Percentiles rank a stretch among this genome's conserved stretches.
These are phyloP conservation scores for Aspergillus olivimuriae DNA, from an alignment of 495 filamentous ascomycete genomes.

Conservation along the genomic window DNA sequence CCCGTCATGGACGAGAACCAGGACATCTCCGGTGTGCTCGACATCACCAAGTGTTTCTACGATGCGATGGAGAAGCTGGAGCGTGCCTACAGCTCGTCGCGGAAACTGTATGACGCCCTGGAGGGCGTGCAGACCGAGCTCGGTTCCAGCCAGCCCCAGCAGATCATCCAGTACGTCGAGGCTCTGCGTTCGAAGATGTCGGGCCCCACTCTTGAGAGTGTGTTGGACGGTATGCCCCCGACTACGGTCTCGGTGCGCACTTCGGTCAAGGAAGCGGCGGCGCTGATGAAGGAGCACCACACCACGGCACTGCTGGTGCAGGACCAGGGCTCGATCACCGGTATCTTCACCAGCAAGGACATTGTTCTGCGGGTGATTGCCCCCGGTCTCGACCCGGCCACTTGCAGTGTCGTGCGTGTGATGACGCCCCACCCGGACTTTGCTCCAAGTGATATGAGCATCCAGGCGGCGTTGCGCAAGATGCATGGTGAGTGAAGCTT, in stretches of 20 bases:
- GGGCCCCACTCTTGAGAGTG: slow-evolving; percentile 90
- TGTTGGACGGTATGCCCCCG: slow-evolving; percentile 84
- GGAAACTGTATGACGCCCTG: slow-evolving; percentile 92
- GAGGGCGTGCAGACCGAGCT: slow-evolving; percentile 99
- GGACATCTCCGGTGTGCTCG: slow-evolving; percentile 94
- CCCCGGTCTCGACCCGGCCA: slow-evolving; percentile 87
- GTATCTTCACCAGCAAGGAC: slow-evolving; percentile 99
- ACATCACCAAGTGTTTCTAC: slow-evolving; percentile 99
- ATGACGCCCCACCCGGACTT: slow-evolving; percentile 99
- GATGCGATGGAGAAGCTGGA: slow-evolving; percentile 99
- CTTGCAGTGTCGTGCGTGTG: slow-evolving; percentile 93
- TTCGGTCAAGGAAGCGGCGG: slow-evolving; percentile 89
- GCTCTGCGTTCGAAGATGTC: slow-evolving; percentile 95
- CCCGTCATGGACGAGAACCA: slow-evolving; percentile 99
- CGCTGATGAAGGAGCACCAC: slow-evolving; percentile 96
- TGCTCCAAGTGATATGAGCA: slow-evolving; percentile 97
- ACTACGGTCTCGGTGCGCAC: slow-evolving; percentile 93
- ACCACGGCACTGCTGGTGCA: slow-evolving; percentile 95
- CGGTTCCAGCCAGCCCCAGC: slow-evolving; percentile 91
- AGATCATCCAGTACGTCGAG: slow-evolving; percentile 98
- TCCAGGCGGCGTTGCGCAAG: slow-evolving; percentile 93
- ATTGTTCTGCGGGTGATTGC: slow-evolving; percentile 97
- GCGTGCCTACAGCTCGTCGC: slow-evolving; percentile 90
- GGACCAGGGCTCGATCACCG: slow-evolving; percentile 93
- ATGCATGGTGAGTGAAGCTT: slow-evolving; percentile 76